Evolutionary conservation across 2,329 filamentous ascomycete species (phyloP).

Genomic region (Colletotrichum orbiculare): DNA sequence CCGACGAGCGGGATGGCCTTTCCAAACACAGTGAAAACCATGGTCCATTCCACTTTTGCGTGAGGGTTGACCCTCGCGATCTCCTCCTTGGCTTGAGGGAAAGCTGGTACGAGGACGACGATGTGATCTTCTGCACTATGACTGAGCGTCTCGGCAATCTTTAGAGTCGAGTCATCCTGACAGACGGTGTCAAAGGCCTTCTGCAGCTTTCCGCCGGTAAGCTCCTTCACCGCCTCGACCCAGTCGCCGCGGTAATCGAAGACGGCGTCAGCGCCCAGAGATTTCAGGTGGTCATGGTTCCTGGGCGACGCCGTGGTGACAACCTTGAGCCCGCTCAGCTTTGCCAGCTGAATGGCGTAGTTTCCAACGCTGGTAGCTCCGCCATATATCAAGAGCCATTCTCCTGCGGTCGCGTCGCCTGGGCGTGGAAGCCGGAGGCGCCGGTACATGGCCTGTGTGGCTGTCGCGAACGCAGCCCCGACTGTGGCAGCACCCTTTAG

Average conservation of each 20-base stretch:
- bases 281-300: slow-evolving; percentile 51
- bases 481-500: background rate
- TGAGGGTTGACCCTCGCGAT: slow-evolving; percentile 4
- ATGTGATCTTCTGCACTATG: slow-evolving; percentile 43
- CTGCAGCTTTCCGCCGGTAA: slow-evolving; percentile 32
- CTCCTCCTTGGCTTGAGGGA: background rate
- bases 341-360: slow-evolving; percentile 18
- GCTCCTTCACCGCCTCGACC: slow-evolving; percentile 19
- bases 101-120: slow-evolving; percentile 37
- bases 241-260: slow-evolving; percentile 55
- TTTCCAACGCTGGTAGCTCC: slow-evolving; percentile 38
- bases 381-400: slow-evolving; percentile 41
- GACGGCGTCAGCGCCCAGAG: slow-evolving; percentile 55
- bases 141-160: slow-evolving; percentile 41
- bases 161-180: slow-evolving; percentile 41
- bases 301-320: slow-evolving; percentile 30
- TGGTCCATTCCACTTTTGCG: slow-evolving; percentile 6
- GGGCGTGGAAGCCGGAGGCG: slow-evolving; percentile 9
- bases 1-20: slow-evolving; percentile 2
- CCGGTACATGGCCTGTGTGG: slow-evolving; percentile 5
- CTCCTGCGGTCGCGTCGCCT: background rate
- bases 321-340: background rate
- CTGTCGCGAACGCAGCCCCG: background rate
- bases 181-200: slow-evolving; percentile 45
- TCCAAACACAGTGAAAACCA: slow-evolving; percentile 8